Evolutionary conservation across 495 filamentous ascomycete genomes (phyloP).

Genomic region (Aspergillus egyptiacus): DNA sequence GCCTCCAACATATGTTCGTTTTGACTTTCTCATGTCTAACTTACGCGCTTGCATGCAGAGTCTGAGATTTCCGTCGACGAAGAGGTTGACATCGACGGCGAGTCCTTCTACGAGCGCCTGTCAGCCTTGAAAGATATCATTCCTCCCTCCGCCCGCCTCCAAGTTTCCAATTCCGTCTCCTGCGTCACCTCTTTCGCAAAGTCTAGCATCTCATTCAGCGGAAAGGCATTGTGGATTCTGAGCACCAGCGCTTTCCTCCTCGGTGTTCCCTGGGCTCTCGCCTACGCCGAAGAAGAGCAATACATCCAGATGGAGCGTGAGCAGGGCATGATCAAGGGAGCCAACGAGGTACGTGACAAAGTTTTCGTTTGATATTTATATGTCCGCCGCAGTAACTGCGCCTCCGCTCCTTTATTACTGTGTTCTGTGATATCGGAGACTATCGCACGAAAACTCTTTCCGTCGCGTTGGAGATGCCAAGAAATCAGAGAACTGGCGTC

Average conservation of each 20-base stretch:
- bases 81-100: conserved; percentile 42
- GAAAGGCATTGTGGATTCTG: conserved; percentile 82
- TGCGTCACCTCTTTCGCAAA: conserved; percentile 54
- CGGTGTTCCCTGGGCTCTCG: conserved; percentile 87
- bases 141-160: conserved; percentile 71
- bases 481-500: background rate
- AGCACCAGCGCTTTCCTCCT: conserved; percentile 82
- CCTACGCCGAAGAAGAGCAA: conserved; percentile 92
- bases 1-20: conserved; percentile 14
- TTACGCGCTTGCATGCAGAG: conserved; percentile 18
- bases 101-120: conserved; percentile 72
- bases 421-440: background rate
- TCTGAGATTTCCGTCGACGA: conserved; percentile 53
- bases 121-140: conserved; percentile 87
- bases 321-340: conserved; percentile 88
- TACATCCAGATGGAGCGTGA: conserved; percentile 94
- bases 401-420: background rate
- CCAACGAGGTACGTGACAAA: conserved; percentile 52
- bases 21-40: conserved; percentile 16
- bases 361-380: background rate
- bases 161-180: conserved; percentile 53
- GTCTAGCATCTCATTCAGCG: conserved; percentile 58
- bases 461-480: conserved; percentile 10
- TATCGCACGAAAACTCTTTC: conserved; percentile 9
- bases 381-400: background rate